phyloP scores from a whole-genome alignment of 2,329 filamentous ascomycete species.

The Penicillium frequentans region DNA sequence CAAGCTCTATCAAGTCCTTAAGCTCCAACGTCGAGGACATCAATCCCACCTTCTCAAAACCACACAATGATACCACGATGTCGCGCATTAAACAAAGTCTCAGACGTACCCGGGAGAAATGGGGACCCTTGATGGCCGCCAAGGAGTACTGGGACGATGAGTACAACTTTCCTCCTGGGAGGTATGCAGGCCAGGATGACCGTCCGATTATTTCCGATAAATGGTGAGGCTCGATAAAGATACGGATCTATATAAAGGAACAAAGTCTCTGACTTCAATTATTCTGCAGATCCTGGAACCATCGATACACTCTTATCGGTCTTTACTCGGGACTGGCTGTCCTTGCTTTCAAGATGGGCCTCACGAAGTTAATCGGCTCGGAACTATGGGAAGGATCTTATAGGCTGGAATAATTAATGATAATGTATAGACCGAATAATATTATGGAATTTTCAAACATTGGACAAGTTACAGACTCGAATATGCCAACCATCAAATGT shows the following conservation, averaged over 20 bases:
- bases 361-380: background rate
- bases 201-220: background rate
- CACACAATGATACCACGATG: background rate
- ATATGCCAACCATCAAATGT: background rate
- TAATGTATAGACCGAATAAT: background rate
- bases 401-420: background rate
- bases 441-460: background rate
- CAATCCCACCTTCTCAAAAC: too few species aligned
- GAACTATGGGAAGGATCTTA: background rate
- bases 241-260: background rate
- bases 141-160: conserved; percentile 20
- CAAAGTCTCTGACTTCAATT: background rate
- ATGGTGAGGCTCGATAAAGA: background rate
- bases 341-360: background rate
- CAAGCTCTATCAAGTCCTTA: background rate
- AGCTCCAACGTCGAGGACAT: background rate
- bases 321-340: background rate
- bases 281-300: background rate
- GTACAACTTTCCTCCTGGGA: conserved; percentile 21
- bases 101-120: conserved; percentile 9
- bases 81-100: conserved; percentile 10
- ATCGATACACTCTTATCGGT: background rate
- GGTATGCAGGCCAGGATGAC: conserved; percentile 39
- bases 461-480: background rate
- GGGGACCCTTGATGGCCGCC: conserved; percentile 21